Evolutionary conservation across 1,284 basidiomycete species (phyloP), one percentile per base, ranked within the genome.

Genomic region (Malassezia nana): DNA sequence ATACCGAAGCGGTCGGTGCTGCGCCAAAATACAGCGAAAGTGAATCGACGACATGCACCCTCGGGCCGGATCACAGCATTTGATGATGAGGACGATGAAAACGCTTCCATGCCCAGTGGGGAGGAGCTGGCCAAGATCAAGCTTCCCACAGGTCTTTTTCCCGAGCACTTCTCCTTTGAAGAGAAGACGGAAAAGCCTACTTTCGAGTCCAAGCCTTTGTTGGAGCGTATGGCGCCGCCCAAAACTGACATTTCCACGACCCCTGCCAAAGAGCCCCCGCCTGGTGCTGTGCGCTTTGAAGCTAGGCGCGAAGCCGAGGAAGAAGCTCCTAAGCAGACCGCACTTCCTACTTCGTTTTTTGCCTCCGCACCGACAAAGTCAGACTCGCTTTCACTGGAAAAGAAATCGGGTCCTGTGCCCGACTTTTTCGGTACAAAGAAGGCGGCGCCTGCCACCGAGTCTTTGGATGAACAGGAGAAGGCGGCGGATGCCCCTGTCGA

Each of bases 111-210:
- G 48, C 48, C 48, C 4, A 24, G 46, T 6, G 18, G 35, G 4
- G 64, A 60, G 40, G 70, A 69, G 18, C 53, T 73, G 16, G 54
- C 61, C 25, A 71, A 69, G 62, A 73, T 73, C 59, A 69, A 68
- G 57, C 39, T 69, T 42, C 70, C 70, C 4, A 52, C 60, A 30
- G 62, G 57, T 45, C 47, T 71, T 35, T 72, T 72, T 51, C 69
- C 70, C 4, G 41, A 54, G 26, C 60, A 66, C 18, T 71, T 72
- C 41, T 58, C 62, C 28, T 71, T 72, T 46, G 64, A 60, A 39
- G 48, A 52, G 22, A 29, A 50, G 12, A 16, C 51, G 6, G 13
- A 25, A 20, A 28, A 42, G 2, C 15, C 40, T 42, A 18, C 40
- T 13, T 15, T 24, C n/a, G 9, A 43, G n/a, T 10, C 30, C 10